phyloP scores from a whole-genome alignment of 2,329 filamentous ascomycete genomes.

The Cryphonectria parasitica region DNA sequence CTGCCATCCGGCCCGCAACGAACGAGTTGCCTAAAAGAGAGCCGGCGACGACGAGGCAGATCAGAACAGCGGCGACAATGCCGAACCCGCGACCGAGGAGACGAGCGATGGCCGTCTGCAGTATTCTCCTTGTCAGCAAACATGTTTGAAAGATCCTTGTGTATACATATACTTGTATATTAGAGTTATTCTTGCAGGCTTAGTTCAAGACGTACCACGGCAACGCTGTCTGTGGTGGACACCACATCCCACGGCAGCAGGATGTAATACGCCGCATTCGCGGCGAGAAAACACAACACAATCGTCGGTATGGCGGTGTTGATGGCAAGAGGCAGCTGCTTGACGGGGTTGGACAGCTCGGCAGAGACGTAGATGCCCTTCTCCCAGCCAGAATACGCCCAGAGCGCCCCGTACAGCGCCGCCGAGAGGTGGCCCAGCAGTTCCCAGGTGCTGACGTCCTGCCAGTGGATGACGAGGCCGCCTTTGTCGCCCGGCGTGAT shows the following conservation, averaged over 20 bases:
- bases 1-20: constrained; percentile 63
- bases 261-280: constrained; percentile 66
- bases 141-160: not conserved
- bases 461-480: constrained; percentile 52
- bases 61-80: constrained; percentile 57
- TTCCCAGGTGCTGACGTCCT: constrained; percentile 56
- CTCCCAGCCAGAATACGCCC: constrained; percentile 70
- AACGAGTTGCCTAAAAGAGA: constrained; percentile 67
- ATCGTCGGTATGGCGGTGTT: constrained; percentile 64
- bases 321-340: constrained; percentile 63
- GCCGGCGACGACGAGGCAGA: constrained; percentile 64
- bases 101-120: constrained; percentile 57
- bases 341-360: constrained; percentile 54
- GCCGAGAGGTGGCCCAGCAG: constrained; percentile 62
- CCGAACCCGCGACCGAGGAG: constrained; percentile 59
- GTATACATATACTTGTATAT: not conserved
- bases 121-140: constrained; percentile 1
- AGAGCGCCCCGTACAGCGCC: constrained; percentile 64
- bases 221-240: constrained; percentile 63
- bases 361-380: constrained; percentile 63
- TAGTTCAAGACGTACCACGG: constrained; percentile 55
- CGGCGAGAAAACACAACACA: constrained; percentile 60
- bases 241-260: constrained; percentile 63
- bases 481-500: constrained; percentile 52
- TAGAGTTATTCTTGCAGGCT: not conserved